Evolutionary conservation across 176 grass and related monocot genomes (phyloP).

Genomic region (Avena atlantica): DNA sequence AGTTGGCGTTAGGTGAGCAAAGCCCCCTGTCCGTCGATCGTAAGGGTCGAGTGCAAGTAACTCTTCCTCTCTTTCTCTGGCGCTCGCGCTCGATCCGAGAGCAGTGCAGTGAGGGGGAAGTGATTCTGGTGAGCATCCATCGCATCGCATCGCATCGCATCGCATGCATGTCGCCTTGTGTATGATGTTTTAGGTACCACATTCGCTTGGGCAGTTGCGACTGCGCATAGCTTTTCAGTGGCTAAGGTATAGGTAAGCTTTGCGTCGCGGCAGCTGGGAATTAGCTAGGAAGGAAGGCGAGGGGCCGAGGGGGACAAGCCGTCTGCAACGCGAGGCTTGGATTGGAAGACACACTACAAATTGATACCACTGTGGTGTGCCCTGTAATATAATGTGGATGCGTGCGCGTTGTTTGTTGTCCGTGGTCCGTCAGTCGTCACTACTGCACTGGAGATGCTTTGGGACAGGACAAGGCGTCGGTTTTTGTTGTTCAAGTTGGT

Average conservation of each 20-base stretch:
- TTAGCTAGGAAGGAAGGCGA: not conserved
- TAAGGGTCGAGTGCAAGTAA: conserved; percentile 57
- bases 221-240: not conserved
- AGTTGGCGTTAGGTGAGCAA: conserved; percentile 31
- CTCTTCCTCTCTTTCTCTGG: conserved; percentile 13
- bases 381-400: not conserved
- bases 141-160: conserved; percentile 17
- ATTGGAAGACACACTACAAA: conserved; percentile 34
- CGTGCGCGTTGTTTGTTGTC: not conserved
- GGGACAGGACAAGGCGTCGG: not conserved
- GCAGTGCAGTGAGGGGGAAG: conserved; percentile 39
- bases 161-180: conserved; percentile 39
- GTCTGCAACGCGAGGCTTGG: conserved; percentile 42
- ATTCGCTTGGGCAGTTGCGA: not conserved
- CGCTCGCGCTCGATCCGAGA: not conserved
- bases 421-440: not conserved
- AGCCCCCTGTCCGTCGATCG: not conserved
- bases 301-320: conserved; percentile 25
- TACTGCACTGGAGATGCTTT: not conserved
- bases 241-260: not conserved
- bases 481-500: not conserved
- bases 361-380: not conserved
- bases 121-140: conserved; percentile 31
- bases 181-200: not conserved
- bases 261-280: conserved; percentile 2